Evolutionary conservation across 1,139 yeast species (phyloP), one percentile per base, ranked within the genome.

Genomic region (Debaryomyces nepalensis): DNA sequence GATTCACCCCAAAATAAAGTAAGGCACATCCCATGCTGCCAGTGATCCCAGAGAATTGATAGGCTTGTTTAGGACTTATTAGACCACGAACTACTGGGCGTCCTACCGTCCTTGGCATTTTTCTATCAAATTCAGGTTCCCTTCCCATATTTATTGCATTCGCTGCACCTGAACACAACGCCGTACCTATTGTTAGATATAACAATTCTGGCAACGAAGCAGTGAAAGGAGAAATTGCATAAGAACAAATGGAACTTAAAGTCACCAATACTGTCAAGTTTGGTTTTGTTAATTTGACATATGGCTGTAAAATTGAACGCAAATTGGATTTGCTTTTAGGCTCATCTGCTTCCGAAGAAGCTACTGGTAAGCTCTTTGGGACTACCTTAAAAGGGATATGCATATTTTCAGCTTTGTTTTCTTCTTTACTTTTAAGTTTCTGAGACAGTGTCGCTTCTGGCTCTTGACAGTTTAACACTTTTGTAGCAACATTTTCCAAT

Each of bases 91-190:
- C 98, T 3, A 95, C 91, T 0, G 99, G 99, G 51, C 99, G 74
- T 6, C 84, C 79, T 15, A 87, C 81, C 0, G 99, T 93, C 55
- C 99, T 73, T 2, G 87, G 79, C 99, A 93, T 95, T 58, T 79
- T 78, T 39, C 79, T 77, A 59, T 93, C 99, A 59, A 81, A 93
- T 21, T 81, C 86, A 5, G 97, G 96, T 63, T 93, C 99, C 49
- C 99, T 74, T 1, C 91, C 98, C 96, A 91, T 93, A 59, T 93
- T 93, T 40, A 93, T 89, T 2, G 98, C 96, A 64, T 93, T 93
- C 1, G 99, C 99, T 2, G 97, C 82, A 7, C 96, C 95, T 0
- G 97, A 89, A 52, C 95, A 80, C 35, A 93, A 66, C 1, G 93
- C 81, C 0, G 98, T 93, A 11, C 99, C 99, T 0, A 77, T 61